These are phyloP conservation scores for Russula compacta DNA, from an alignment of 768 basidiomycete species.

Conservation along the genomic window DNA sequence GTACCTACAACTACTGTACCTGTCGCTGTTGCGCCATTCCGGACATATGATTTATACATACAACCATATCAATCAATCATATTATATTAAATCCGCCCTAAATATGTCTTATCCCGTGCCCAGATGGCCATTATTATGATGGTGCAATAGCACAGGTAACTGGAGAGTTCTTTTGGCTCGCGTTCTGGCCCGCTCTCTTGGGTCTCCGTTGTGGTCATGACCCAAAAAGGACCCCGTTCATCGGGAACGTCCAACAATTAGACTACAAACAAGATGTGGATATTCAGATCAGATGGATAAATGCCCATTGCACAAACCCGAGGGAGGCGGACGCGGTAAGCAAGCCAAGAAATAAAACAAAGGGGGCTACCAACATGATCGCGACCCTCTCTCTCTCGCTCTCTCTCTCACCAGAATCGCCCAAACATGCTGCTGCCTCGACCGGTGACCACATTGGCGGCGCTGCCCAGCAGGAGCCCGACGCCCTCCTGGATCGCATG, in stretches of 20 bases:
- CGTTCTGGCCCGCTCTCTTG: no score
- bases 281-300: background rate
- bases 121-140: background rate
- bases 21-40: background rate
- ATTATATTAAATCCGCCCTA: background rate
- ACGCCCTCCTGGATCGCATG: constrained; percentile 68
- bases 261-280: background rate
- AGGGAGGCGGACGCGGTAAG: background rate
- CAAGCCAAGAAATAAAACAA: background rate
- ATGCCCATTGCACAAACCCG: background rate
- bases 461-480: constrained; percentile 46
- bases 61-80: background rate
- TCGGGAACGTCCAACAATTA: background rate
- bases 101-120: background rate
- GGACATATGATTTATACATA: background rate
- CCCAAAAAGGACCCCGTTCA: no score
- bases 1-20: background rate
- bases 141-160: background rate
- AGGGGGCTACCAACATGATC: no score
- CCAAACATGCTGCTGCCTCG: constrained; percentile 50
- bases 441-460: constrained; percentile 21
- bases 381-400: no score
- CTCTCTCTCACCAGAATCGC: constrained; percentile 41
- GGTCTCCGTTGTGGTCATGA: no score
- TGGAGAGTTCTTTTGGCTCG: background rate